phyloP scores from a whole-genome alignment of 2,329 filamentous ascomycete species.

The Exophiala bonariae region DNA sequence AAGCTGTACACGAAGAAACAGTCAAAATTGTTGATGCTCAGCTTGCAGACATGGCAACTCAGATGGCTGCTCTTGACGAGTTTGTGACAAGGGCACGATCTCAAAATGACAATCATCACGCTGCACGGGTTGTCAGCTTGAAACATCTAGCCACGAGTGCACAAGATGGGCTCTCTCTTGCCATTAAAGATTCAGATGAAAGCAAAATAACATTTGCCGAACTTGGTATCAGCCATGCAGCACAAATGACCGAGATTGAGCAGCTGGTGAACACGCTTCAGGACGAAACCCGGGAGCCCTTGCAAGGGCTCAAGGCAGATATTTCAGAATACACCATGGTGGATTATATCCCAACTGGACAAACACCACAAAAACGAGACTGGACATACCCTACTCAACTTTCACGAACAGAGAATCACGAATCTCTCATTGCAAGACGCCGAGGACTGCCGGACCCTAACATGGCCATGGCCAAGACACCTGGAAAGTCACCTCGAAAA shows the following conservation, averaged over 20 bases:
- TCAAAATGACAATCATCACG: conserved; percentile 77
- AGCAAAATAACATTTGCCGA: conserved; percentile 11
- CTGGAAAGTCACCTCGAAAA: conserved; percentile 27
- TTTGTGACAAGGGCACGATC: conserved; percentile 80
- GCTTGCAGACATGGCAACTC: conserved; percentile 79
- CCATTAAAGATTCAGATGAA: conserved; percentile 13
- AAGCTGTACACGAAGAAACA: conserved; percentile 86
- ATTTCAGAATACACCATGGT: conserved; percentile 65
- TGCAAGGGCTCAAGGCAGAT: conserved; percentile 60
- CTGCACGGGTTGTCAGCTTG: conserved; percentile 68
- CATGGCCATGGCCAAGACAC: conserved; percentile 13
- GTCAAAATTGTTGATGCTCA: conserved; percentile 87
- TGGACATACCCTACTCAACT: conserved; percentile 81
- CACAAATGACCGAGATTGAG: conserved; percentile 14
- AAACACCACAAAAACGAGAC: conserved; percentile 76
- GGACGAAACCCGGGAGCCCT: conserved; percentile 14
- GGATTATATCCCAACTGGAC: conserved; percentile 82
- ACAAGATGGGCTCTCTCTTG: conserved; percentile 8
- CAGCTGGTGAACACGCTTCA: conserved; percentile 14
- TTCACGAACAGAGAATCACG: conserved; percentile 70
- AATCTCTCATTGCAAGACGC: conserved; percentile 55
- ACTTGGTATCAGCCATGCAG: conserved; percentile 6
- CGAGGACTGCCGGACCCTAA: conserved; percentile 40
- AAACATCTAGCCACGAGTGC: conserved; percentile 53
- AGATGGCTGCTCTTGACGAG: conserved; percentile 87